Base-by-base conservation (phyloP, 2,329 filamentous ascomycete species). In the Westerdykella sp. region DNA sequence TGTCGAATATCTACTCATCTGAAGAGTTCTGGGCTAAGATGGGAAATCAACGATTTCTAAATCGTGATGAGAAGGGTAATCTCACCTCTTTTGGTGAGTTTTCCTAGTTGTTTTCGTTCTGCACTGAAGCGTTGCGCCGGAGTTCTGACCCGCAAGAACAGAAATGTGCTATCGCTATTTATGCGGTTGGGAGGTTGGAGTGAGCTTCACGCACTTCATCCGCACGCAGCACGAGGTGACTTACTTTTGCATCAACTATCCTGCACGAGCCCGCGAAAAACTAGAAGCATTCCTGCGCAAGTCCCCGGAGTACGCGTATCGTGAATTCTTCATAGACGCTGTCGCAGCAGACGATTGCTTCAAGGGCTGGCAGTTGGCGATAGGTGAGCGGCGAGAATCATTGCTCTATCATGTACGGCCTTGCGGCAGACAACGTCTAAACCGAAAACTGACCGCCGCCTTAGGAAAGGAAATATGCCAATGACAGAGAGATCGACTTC, bases 161-260 rank as follows among this genome's bases (percentile, higher is more conserved):
- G 12, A 55, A 54, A 22, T 25, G 50, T 5, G 51, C 44, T 60
- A 60, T 21, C 54, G 54, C 10, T 54, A 56, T 25, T 22, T 42
- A 2, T 53, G 49, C 30, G 57, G 57, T 12, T 60, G 51, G 54
- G 47, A 54, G 22, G 49, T 43, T 5, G 50, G 49, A 13, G 42
- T 50, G 10, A 42, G 46, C 22, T 57, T 51, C 43, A 54, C 47
- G 11, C 53, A 60, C 15, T 42, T 46, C n/a, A 37, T 49, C 6
- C 47, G 55, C 11, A 49, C 45, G 2, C 38, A 23, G 3, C 18
- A 34, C 34, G 37, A 38, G 15, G 48, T 40, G 4, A 51, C 46
- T 1, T 56, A 58, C 35, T 56, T 58, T 34, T 58, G 51, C 42
- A 53, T 56, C 39, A 56, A 58, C 41, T 58, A 50, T 28, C 51